phyloP scores from a whole-genome alignment of 352 stramenopile genomes.

The Pythium guiyangense region DNA sequence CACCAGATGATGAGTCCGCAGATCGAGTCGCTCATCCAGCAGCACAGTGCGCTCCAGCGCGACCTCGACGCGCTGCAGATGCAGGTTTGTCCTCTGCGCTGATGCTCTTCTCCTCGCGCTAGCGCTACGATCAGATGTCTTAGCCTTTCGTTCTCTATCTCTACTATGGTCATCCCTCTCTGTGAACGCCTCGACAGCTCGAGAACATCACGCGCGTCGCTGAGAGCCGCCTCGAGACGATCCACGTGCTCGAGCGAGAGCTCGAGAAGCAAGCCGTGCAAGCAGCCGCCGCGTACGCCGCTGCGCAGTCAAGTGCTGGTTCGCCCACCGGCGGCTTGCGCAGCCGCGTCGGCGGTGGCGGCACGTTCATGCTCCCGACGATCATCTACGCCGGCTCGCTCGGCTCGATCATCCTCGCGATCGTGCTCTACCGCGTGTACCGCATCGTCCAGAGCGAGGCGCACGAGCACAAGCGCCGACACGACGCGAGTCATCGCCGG shows the following conservation, averaged over 20 bases:
- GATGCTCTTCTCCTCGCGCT: neutral
- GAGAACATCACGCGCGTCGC: slow-evolving; percentile 68
- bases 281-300: slow-evolving; percentile 29
- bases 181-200: slow-evolving; percentile 18
- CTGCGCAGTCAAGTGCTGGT: slow-evolving; percentile 8
- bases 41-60: slow-evolving; percentile 53
- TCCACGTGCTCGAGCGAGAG: slow-evolving; percentile 68
- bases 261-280: slow-evolving; percentile 58
- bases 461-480: slow-evolving; percentile 19
- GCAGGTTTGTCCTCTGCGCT: slow-evolving; percentile 24
- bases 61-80: slow-evolving; percentile 38
- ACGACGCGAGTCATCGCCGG: neutral
- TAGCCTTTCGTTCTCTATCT: too few relatives aligned
- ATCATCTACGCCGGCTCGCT: slow-evolving; percentile 50
- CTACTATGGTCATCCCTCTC: neutral
- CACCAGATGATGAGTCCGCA: slow-evolving; percentile 75
- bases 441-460: slow-evolving; percentile 44
- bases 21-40: slow-evolving; percentile 57
- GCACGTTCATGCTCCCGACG: slow-evolving; percentile 34
- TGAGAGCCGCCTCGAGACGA: slow-evolving; percentile 59
- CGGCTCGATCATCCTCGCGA: slow-evolving; percentile 33
- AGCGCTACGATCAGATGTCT: too few relatives aligned
- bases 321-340: slow-evolving; percentile 4
- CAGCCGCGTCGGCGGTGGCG: slow-evolving; percentile 1
- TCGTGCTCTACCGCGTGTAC: slow-evolving; percentile 50